Base-by-base conservation (phyloP, 345 rosid species). In the Lepidium sativum region DNA sequence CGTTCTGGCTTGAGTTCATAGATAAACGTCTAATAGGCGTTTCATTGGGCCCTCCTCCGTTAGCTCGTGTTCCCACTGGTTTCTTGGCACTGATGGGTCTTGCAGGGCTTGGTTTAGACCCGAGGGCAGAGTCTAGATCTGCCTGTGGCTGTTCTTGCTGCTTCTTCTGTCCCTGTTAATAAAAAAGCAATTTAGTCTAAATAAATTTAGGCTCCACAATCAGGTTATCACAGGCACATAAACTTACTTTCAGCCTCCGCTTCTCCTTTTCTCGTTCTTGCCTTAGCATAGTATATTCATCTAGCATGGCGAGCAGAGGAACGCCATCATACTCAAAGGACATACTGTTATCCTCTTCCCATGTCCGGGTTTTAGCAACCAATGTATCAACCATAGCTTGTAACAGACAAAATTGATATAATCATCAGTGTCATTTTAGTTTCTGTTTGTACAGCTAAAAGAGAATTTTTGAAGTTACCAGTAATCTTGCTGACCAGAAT, bases 181-280 rank as follows among this genome's bases (percentile, higher is more conserved):
- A 6, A 27, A 32, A 35, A 35, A 43, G 31, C 16, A 27, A 47
- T 37, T 57, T 48, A 50, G 29, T 53, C 14, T 58, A 63, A 38
- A 44, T 38, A 7, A 27, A 17, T 29, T 32, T 20, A 21, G 13
- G 5, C 48, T 55, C 10, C 21, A 61, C 17, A 56, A 27, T 23
- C 18, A 43, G 49, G 34, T 15, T 3, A 16, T 7, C 13, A 40
- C 60, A 23, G 25, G 9, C 1, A 27, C 21, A 61, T 12, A n/a
- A 8, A 55, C 48, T 65, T 58, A 90, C 97, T 77, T 82, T 88
- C 65, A 84, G 44, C 67, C 89, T 84, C 42, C 90, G 80, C 61
- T 90, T 94, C 80, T 94, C 99, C 61, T 94, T 96, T 79, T 90
- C 97, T 69, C 96, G 78, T 81, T 94, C 97, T 59, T 86, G 97